These are phyloP conservation scores for Solanum chiquidenum DNA, from an alignment of 257 asterid genomes.

Conservation along the genomic window DNA sequence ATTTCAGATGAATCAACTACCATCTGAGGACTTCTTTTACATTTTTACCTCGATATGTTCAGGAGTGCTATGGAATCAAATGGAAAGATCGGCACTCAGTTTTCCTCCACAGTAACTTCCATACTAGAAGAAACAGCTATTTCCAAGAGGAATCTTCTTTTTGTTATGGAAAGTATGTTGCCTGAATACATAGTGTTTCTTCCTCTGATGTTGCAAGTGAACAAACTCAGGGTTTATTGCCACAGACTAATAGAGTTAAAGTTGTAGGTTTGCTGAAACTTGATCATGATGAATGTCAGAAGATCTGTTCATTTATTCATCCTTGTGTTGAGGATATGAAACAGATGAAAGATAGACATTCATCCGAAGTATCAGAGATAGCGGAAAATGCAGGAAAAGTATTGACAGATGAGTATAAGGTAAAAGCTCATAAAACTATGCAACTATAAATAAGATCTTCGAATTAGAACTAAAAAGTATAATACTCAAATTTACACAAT, in stretches of 20 bases:
- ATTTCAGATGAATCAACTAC: background rate
- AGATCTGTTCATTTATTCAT: slow-evolving; percentile 6
- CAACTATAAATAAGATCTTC: background rate
- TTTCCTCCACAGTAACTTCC: slow-evolving; percentile 21
- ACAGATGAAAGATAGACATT: slow-evolving; percentile 16
- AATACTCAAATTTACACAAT: background rate
- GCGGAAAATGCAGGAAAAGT: slow-evolving; percentile 26
- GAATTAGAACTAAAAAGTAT: background rate
- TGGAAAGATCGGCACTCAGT: slow-evolving; percentile 11
- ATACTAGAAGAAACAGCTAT: slow-evolving; percentile 24
- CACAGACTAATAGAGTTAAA: background rate
- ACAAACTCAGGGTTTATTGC: background rate
- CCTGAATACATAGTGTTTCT: background rate
- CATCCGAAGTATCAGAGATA: slow-evolving; percentile 21
- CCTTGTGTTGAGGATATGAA: slow-evolving; percentile 15
- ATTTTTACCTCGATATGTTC: background rate
- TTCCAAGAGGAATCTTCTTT: slow-evolving; percentile 8
- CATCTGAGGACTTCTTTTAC: background rate
- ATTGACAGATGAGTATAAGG: slow-evolving; percentile 41
- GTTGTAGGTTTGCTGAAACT: slow-evolving; percentile 19
- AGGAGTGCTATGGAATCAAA: slow-evolving; percentile 18
- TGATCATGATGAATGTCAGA: slow-evolving; percentile 23
- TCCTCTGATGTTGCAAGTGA: background rate
- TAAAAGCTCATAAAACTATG: background rate
- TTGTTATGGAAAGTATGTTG: slow-evolving; percentile 21